phyloP scores from a whole-genome alignment of 2,329 filamentous ascomycete species.

The Thielaviopsis ethacetica region DNA sequence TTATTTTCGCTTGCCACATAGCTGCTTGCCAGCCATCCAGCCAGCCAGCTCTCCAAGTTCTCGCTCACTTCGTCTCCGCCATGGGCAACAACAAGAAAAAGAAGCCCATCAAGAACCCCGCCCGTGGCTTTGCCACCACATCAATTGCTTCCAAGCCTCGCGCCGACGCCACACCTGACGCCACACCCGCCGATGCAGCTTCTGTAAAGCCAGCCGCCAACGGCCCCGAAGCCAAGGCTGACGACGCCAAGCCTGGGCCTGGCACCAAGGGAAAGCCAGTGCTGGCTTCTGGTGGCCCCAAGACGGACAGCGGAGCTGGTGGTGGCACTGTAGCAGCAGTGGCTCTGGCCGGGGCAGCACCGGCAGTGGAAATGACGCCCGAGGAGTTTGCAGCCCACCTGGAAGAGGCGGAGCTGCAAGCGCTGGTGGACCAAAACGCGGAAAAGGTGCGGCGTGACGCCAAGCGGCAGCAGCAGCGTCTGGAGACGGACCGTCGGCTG shows the following conservation, averaged over 20 bases:
- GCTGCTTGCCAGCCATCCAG: background rate
- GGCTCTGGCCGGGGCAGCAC: slow-evolving; percentile 12
- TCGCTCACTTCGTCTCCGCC: slow-evolving; percentile 42
- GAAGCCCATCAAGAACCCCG: slow-evolving; percentile 81
- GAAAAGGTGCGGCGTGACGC: slow-evolving; percentile 66
- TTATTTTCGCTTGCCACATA: background rate
- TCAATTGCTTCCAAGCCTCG: slow-evolving; percentile 74
- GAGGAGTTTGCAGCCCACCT: slow-evolving; percentile 84
- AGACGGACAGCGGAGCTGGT: background rate
- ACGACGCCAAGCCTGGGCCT: slow-evolving; percentile 13
- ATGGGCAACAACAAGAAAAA: slow-evolving; percentile 52
- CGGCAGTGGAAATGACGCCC: slow-evolving; percentile 44
- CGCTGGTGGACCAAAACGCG: slow-evolving; percentile 70
- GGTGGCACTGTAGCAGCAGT: background rate
- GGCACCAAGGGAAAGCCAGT: slow-evolving; percentile 9
- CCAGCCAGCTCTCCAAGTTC: background rate
- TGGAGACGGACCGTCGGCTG: slow-evolving; percentile 74
- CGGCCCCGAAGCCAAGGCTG: background rate
- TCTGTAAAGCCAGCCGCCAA: slow-evolving; percentile 8
- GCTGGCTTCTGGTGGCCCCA: background rate
- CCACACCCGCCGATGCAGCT: slow-evolving; percentile 13
- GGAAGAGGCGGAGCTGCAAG: slow-evolving; percentile 77
- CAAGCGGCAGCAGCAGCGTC: slow-evolving; percentile 54
- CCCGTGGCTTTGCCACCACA: slow-evolving; percentile 83
- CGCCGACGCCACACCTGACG: slow-evolving; percentile 35